Evolutionary conservation across 352 stramenopile genomes (phyloP).

Genomic region (Phytophthora multivora): DNA sequence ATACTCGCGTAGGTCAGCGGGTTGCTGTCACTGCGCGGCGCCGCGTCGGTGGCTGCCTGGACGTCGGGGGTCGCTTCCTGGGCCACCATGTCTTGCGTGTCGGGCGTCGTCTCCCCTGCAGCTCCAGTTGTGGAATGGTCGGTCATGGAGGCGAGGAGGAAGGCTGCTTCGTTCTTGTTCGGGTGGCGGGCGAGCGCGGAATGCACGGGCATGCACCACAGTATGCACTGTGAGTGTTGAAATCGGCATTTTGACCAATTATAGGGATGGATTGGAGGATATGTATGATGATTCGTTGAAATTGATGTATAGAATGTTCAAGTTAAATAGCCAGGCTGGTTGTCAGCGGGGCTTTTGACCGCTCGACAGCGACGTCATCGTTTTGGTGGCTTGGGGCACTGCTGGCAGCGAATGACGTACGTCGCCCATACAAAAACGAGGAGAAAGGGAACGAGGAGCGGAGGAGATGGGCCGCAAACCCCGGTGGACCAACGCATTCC

Average conservation of each 20-base stretch:
- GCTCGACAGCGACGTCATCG: slow-evolving; percentile 26
- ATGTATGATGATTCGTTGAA: slow-evolving; percentile 5
- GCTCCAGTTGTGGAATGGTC: slow-evolving; percentile 50
- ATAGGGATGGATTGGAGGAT: background rate
- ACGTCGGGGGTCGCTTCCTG: slow-evolving; percentile 25
- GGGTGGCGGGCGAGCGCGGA: slow-evolving; percentile 21
- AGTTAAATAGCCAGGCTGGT: slow-evolving; percentile 19
- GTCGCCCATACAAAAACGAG: slow-evolving; percentile 3
- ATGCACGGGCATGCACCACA: background rate
- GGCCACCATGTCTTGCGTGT: slow-evolving; percentile 41
- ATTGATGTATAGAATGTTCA: background rate
- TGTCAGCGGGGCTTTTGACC: slow-evolving; percentile 8
- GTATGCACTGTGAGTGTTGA: slow-evolving; percentile 7
- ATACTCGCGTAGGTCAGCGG: slow-evolving; percentile 88
- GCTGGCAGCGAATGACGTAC: slow-evolving; percentile 18
- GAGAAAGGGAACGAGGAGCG: background rate
- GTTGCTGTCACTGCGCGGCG: slow-evolving; percentile 61
- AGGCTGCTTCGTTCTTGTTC: slow-evolving; percentile 34
- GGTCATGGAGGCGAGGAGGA: slow-evolving; percentile 16
- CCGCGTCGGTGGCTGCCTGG: background rate
- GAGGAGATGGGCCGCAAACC: slow-evolving; percentile 4
- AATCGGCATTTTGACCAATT: slow-evolving; percentile 15
- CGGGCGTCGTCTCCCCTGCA: slow-evolving; percentile 29
- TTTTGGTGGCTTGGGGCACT: background rate
- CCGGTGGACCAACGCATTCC: slow-evolving; percentile 22